These are phyloP conservation scores for Paracoccidioides brasiliensis DNA, from an alignment of 2,329 filamentous ascomycete species.

Conservation along the genomic window DNA sequence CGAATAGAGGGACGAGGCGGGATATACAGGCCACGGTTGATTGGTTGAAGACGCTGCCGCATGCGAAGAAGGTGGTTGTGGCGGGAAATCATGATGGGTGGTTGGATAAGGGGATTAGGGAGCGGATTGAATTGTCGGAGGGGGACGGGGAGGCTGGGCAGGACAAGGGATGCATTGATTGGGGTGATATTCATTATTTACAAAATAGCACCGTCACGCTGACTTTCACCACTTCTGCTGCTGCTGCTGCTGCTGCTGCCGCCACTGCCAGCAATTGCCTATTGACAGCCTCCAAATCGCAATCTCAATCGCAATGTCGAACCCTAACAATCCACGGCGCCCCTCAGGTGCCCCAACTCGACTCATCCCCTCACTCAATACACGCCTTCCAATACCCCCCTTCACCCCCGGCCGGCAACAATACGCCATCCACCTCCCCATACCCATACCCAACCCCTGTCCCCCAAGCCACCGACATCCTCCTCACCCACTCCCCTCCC, in stretches of 20 bases:
- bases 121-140: slow-evolving; percentile 31
- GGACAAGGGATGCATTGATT: slow-evolving; percentile 37
- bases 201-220: slow-evolving; percentile 55
- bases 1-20: slow-evolving; percentile 54
- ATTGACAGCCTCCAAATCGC: slow-evolving; percentile 34
- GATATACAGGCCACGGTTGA: slow-evolving; percentile 74
- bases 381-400: slow-evolving; percentile 65
- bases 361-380: slow-evolving; percentile 50
- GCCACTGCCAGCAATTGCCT: too few species aligned
- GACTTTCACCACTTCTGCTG: slow-evolving; percentile 36
- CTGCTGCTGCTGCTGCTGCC: slow-evolving; percentile 14
- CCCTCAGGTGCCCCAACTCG: slow-evolving; percentile 56
- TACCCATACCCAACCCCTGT: slow-evolving; percentile 63
- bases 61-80: slow-evolving; percentile 68
- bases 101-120: slow-evolving; percentile 51
- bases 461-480: slow-evolving; percentile 59
- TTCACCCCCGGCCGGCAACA: slow-evolving; percentile 42
- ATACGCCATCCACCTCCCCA: slow-evolving; percentile 23
- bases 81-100: slow-evolving; percentile 83
- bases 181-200: slow-evolving; percentile 61
- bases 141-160: neutral
- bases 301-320: slow-evolving; percentile 41
- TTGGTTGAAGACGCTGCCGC: slow-evolving; percentile 64
- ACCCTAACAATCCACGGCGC: slow-evolving; percentile 64
- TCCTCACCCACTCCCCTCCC: slow-evolving; percentile 72